Conservation (phyloP, 1,139 yeast species). For the Lodderomyces pseudojiufengensis region DNA sequence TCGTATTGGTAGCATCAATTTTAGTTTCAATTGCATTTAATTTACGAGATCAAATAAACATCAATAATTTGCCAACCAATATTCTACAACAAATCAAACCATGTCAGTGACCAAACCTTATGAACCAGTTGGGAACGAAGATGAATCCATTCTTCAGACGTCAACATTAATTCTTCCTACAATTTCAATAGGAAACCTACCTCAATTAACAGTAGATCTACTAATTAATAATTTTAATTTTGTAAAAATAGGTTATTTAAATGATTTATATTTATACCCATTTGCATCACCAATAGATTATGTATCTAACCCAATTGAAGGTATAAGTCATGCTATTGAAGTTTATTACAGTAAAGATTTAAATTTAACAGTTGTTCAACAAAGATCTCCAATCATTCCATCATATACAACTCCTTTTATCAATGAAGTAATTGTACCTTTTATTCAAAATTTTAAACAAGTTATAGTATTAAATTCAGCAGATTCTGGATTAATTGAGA, state of each 20-base stretch:
- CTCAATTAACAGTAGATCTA: constrained; percentile 77
- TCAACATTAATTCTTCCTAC: constrained; percentile 60
- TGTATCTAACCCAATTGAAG: constrained; percentile 15
- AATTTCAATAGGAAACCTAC: constrained; percentile 84
- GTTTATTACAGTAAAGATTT: constrained; percentile 40
- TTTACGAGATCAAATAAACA: too few relatives aligned
- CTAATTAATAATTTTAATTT: constrained; percentile 61
- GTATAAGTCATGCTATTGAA: constrained; percentile 61
- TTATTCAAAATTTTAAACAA: constrained; percentile 43
- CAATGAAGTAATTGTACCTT: constrained; percentile 49
- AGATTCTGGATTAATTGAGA: constrained; percentile 54
- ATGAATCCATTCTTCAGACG: not conserved
- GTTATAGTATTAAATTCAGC: constrained; percentile 67
- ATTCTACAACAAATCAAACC: not conserved
- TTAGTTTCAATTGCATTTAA: too few relatives aligned
- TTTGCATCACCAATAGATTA: constrained; percentile 76
- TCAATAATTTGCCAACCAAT: not conserved
- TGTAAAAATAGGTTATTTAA: constrained; percentile 50
- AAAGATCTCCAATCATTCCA: constrained; percentile 80
- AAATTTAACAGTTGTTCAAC: constrained; percentile 62
- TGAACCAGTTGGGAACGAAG: constrained; percentile 1
- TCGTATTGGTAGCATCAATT: too few relatives aligned
- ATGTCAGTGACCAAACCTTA: constrained; percentile 4
- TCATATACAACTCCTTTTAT: constrained; percentile 54
- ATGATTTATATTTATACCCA: constrained; percentile 66